Percentiles rank a stretch among this genome's conserved stretches.
Conservation (phyloP, 805 yeast genomes). For the Barnettozyma californica region DNA sequence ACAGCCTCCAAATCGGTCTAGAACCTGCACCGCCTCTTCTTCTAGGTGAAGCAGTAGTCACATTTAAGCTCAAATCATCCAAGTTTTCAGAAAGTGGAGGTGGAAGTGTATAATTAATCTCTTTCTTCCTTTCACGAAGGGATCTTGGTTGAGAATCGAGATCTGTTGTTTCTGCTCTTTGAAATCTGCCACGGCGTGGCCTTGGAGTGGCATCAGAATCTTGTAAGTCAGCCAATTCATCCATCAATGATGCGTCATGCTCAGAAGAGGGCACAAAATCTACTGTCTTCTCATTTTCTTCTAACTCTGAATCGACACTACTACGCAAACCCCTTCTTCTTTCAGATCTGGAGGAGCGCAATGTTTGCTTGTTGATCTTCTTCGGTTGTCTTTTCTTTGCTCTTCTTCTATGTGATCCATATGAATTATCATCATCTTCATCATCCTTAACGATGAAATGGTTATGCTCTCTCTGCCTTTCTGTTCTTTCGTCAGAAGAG, state of each 20-base stretch:
- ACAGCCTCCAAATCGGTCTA: constrained; percentile 62
- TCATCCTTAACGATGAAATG: constrained; percentile 25
- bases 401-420: constrained; percentile 12
- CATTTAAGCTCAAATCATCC: constrained; percentile 20
- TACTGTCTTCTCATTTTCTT: neutral
- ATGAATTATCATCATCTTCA: constrained; percentile 22
- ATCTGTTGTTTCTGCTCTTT: constrained; percentile 7
- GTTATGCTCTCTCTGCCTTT: constrained; percentile 15
- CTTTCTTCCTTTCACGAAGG: constrained; percentile 62
- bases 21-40: constrained; percentile 34
- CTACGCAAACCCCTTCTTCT: constrained; percentile 21
- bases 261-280: constrained; percentile 13
- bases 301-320: neutral
- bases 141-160: constrained; percentile 38
- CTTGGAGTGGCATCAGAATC: constrained; percentile 36
- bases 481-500: constrained; percentile 11
- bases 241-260: constrained; percentile 39
- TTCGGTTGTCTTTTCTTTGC: constrained; percentile 6
- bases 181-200: constrained; percentile 5
- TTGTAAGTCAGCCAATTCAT: constrained; percentile 43
- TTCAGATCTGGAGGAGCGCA: constrained; percentile 3
- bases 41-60: constrained; percentile 23
- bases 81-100: constrained; percentile 57
- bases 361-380: neutral
- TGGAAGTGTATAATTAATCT: constrained; percentile 75